Evolutionary conservation across 2,329 filamentous ascomycete species (phyloP).

Genomic region (Kalmusia sp.): DNA sequence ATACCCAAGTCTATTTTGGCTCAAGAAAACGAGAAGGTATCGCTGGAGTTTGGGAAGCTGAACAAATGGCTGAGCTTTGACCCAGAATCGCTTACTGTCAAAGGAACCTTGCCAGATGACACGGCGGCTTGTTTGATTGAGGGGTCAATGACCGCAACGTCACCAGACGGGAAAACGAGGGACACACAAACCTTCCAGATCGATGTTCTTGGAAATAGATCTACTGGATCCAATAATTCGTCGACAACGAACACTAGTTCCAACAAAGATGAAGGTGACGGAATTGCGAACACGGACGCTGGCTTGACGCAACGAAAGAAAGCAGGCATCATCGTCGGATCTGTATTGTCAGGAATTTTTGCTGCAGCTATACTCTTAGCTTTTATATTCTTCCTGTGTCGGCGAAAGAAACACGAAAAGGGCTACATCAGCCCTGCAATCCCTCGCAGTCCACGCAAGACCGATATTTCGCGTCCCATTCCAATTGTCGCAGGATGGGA

Average conservation of each 20-base stretch:
- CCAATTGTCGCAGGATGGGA: constrained; percentile 36
- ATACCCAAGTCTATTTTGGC: constrained; percentile 54
- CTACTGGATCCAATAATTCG: not conserved
- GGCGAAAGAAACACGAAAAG: constrained; percentile 27
- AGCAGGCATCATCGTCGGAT: constrained; percentile 30
- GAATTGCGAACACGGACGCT: not conserved
- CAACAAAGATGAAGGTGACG: constrained; percentile 5
- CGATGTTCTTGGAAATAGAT: constrained; percentile 27
- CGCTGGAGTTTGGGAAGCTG: constrained; percentile 52
- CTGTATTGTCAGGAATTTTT: constrained; percentile 44
- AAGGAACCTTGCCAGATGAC: constrained; percentile 57
- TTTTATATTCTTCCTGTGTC: constrained; percentile 26
- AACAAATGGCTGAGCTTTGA: constrained; percentile 60
- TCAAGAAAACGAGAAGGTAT: constrained; percentile 49
- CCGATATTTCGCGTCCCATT: constrained; percentile 52
- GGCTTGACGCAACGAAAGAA: constrained; percentile 15
- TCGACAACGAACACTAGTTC: constrained; percentile 15
- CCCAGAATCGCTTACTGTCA: constrained; percentile 50
- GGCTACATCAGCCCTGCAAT: constrained; percentile 28
- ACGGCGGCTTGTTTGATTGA: constrained; percentile 47
- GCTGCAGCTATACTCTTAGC: constrained; percentile 32
- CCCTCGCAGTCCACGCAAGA: constrained; percentile 38
- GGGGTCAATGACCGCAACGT: constrained; percentile 53
- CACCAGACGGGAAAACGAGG: constrained; percentile 28
- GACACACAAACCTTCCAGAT: constrained; percentile 56